Evolutionary conservation across 164 flowering plant genomes (phyloP).

Genomic region (Protea cynaroides): DNA sequence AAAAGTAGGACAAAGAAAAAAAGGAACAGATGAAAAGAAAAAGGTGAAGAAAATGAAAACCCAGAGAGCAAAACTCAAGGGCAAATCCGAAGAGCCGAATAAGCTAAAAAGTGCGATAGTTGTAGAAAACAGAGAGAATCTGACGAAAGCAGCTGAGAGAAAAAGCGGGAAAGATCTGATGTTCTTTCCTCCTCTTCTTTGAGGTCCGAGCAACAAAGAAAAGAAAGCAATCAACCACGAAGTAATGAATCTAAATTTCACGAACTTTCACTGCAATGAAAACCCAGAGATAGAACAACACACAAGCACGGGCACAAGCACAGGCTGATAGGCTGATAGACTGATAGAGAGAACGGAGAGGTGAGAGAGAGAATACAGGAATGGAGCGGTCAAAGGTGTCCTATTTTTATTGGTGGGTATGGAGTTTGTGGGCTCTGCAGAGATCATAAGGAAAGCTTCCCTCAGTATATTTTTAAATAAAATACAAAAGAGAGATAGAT

Average conservation of each 20-base stretch:
- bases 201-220: slow-evolving; percentile 27
- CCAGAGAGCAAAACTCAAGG: slow-evolving; percentile 4
- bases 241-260: slow-evolving; percentile 18
- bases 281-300: background rate
- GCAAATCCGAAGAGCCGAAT: slow-evolving; percentile 12
- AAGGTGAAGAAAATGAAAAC: background rate
- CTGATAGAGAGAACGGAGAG: no score
- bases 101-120: slow-evolving; percentile 18
- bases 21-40: background rate
- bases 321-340: no score
- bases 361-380: no score
- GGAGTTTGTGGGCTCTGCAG: no score
- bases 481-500: no score
- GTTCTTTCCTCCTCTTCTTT: slow-evolving; percentile 16
- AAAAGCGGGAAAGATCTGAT: slow-evolving; percentile 15
- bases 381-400: no score
- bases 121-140: slow-evolving; percentile 14
- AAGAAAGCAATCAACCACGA: slow-evolving; percentile 9
- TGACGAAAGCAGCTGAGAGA: slow-evolving; percentile 1
- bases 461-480: no score
- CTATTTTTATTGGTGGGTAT: no score
- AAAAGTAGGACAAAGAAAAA: no score
- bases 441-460: no score
- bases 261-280: background rate
- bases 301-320: no score